Base-by-base conservation (phyloP, 495 filamentous ascomycete genomes). In the Penicilliopsis zonata region DNA sequence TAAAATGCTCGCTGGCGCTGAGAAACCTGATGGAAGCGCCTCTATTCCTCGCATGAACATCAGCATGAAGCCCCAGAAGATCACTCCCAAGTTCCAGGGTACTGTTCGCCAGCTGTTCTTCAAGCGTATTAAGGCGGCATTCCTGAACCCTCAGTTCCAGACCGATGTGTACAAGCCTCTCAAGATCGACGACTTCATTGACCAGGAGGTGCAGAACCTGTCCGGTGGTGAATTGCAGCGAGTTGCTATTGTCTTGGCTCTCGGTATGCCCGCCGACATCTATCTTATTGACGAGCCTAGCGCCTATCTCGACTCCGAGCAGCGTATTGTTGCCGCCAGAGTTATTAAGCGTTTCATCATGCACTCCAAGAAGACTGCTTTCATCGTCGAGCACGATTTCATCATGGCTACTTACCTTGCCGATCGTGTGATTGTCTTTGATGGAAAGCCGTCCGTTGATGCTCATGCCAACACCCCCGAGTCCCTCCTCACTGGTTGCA, bases 311-410 rank as follows among this genome's bases (percentile, higher is more conserved):
- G 90, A 98, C 57, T 95, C 92, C 24, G 92, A 98, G 56, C 90
- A 98, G 63, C 87, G 90, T 82, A 95, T 98, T 43, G 74, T 96
- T 37, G 90, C 88, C 39, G 80, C 86, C 30, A 76, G 87, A 50
- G 90, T 96, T 45, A 98, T 98, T 66, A 98, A 98, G 69, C 80
- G 90, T 38, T 98, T 94, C 72, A 95, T 98, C 47, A 98, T 96
- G 90, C 87, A 96, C 69, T 76, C 84, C 36, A 96, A 98, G 78
- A 96, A 96, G 72, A 96, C 90, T 1, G 90, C 92, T 21, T 96
- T 98, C 56, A 75, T 98, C 41, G 90, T 96, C 46, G 90, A 98
- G 76, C 90, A 98, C 80, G 92, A 98, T 76, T 96, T 98, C 66
- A 96, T 95, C 67, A 96, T 96, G 90, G 86, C 86, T 18, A 82